Evolutionary conservation across 78 protist genomes (phyloP), one percentile per base, ranked within the genome.

Genomic region (Planoprotostelium fungivorum): DNA sequence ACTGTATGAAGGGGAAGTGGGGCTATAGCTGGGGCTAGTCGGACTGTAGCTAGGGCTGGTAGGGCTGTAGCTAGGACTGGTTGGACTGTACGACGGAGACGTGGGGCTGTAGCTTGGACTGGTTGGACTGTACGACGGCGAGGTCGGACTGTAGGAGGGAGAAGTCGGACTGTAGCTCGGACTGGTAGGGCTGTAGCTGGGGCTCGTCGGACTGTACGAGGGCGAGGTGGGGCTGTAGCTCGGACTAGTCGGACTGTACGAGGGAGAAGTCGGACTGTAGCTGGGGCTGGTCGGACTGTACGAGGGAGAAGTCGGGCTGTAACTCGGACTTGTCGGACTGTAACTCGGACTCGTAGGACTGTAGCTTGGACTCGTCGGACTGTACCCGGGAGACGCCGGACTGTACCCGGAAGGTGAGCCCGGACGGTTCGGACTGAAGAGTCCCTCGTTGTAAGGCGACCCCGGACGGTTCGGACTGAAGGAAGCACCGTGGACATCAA

Each of bases 321-420:
- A 96, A 9, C 93, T 5, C 16, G 97, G 99, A 9, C 90, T 51
- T 31, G 97, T 94, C 36, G 99, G 98, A 16, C 95, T 88, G 89
- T 98, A 96, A 35, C 92, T 25, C 31, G 97, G 98, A 16, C 90
- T 38, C 0, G 97, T 94, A 29, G 96, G 97, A 16, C 90, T 84
- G 83, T 93, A 93, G 5, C 35, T 36, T 37, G 95, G 95, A 63
- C 90, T 63, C 37, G 95, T 92, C 31, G 97, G 97, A 0, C 92
- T 89, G 85, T 96, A 97, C 0, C 93, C 28, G n/a, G 99, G 98
- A 0, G 94, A 63, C 0, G 96, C 91, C 84, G 98, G 99, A 10
- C 91, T 35, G 38, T 96, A 96, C 0, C 87, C 37, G 37, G 97
- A 97, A 0, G 87, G 88, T 94, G 96, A 28, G 83, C 1, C 39